A percentile compares a stretch with the other conserved stretches of the same genome.
Evolutionary conservation across 805 yeast genomes (phyloP).

Genomic region (Nakazawaea peltata): DNA sequence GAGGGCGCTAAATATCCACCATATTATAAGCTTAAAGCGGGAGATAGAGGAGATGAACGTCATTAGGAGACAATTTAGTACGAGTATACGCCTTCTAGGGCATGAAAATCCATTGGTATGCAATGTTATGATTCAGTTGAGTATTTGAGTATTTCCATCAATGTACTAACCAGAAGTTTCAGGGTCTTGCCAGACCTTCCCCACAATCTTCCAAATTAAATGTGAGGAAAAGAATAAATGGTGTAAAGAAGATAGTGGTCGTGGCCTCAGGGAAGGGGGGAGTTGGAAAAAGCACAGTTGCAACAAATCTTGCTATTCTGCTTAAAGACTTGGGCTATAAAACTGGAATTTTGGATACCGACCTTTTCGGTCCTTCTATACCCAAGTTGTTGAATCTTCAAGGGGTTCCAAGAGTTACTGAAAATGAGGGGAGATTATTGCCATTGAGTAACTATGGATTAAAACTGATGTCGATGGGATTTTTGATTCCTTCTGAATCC

Average conservation of each 20-base stretch:
- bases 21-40: no score
- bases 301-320: conserved; percentile 61
- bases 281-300: conserved; percentile 72
- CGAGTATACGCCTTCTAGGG: neutral
- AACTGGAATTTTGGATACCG: conserved; percentile 72
- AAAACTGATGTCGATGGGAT: conserved; percentile 88
- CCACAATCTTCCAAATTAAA: conserved; percentile 49
- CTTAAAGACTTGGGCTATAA: conserved; percentile 43
- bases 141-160: neutral
- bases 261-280: conserved; percentile 80
- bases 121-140: no score
- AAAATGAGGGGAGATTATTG: conserved; percentile 40
- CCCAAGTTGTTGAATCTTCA: conserved; percentile 62
- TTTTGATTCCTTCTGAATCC: conserved; percentile 53
- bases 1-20: no score
- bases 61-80: neutral
- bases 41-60: no score
- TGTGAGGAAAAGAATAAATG: conserved; percentile 43
- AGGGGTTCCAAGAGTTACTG: conserved; percentile 59
- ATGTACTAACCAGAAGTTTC: conserved; percentile 13
- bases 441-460: conserved; percentile 72
- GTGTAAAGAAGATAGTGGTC: conserved; percentile 53
- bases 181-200: conserved; percentile 33
- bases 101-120: conserved; percentile 53
- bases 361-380: conserved; percentile 78